Evolutionary conservation across 306 rosid genomes (phyloP).

Genomic region (Fragaria nilgerrensis): DNA sequence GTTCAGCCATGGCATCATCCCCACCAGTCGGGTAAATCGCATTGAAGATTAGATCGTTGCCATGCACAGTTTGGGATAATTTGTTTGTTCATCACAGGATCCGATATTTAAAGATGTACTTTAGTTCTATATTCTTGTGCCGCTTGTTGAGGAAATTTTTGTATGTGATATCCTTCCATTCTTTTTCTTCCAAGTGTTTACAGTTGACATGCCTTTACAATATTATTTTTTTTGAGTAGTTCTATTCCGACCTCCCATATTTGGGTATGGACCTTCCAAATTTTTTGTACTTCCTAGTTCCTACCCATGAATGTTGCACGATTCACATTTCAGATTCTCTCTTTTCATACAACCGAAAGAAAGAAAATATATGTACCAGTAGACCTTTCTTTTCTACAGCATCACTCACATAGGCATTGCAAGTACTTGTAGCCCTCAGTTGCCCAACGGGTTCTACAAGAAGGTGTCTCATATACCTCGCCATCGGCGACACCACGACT

Average conservation of each 20-base stretch:
- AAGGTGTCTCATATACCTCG: no score
- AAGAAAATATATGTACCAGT: no score
- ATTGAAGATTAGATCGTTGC: conserved; percentile 22
- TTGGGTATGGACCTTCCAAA: background rate
- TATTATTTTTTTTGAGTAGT: background rate
- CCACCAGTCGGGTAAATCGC: conserved; percentile 24
- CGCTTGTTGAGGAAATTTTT: conserved; percentile 24
- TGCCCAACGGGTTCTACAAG: no score
- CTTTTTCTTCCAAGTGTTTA: background rate
- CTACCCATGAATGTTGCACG: no score
- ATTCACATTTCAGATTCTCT: no score
- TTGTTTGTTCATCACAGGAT: conserved; percentile 33
- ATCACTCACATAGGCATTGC: no score
- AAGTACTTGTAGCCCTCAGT: no score
- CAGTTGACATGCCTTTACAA: background rate
- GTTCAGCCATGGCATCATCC: conserved; percentile 25
- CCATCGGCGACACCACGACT: no score
- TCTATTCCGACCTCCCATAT: background rate
- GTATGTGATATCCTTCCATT: conserved; percentile 9
- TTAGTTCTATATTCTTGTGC: conserved; percentile 22
- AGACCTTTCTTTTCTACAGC: no score
- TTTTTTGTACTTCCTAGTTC: background rate
- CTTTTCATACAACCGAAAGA: no score
- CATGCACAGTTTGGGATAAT: conserved; percentile 7
- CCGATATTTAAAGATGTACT: conserved; percentile 37